These are phyloP conservation scores for Tulasnella sp. DNA, from an alignment of 768 basidiomycete genomes.

Conservation along the genomic window DNA sequence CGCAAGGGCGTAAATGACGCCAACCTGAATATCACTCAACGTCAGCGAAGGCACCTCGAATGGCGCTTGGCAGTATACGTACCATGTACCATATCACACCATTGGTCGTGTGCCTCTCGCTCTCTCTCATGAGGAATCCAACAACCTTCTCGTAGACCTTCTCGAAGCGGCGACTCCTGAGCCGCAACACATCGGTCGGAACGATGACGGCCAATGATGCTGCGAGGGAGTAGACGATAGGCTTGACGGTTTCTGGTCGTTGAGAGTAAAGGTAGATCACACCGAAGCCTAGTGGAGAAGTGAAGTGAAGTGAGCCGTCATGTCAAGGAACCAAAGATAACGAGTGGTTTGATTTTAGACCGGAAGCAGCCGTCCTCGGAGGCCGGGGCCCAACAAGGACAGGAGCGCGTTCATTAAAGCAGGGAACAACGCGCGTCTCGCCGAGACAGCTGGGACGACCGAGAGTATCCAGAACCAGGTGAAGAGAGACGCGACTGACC, in stretches of 20 bases:
- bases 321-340: constrained; percentile 14
- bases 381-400: no score
- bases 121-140: constrained; percentile 89
- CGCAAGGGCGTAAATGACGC: constrained; percentile 74
- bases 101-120: constrained; percentile 78
- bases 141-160: constrained; percentile 68
- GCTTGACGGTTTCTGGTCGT: constrained; percentile 53
- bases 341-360: not conserved
- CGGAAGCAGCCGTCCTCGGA: no score
- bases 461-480: not conserved
- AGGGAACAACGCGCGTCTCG: no score
- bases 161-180: constrained; percentile 66
- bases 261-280: constrained; percentile 61
- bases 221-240: constrained; percentile 65
- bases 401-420: no score
- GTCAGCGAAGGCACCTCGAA: not conserved
- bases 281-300: constrained; percentile 57
- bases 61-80: not conserved
- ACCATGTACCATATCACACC: constrained; percentile 88
- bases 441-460: not conserved
- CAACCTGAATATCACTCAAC: constrained; percentile 48
- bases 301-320: constrained; percentile 25
- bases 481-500: constrained; percentile 54
- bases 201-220: constrained; percentile 67
- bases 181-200: constrained; percentile 75